Percentiles rank a stretch among this genome's conserved stretches.
Conservation (phyloP, 2,329 filamentous ascomycete genomes). For the Aspergillus pseudotamarii region DNA sequence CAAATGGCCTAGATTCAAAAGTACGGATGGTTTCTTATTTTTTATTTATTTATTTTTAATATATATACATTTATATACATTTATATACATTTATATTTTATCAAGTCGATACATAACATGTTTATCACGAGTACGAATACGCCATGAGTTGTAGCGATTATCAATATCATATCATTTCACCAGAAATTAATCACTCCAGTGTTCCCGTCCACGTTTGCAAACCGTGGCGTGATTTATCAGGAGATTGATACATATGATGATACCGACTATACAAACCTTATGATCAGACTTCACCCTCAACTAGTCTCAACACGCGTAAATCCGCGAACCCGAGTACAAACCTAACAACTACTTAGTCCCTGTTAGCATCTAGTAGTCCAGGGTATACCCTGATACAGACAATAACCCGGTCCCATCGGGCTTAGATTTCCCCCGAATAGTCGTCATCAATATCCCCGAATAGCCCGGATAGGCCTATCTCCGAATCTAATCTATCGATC, state of each 20-base stretch:
- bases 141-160: no score
- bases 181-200: background rate
- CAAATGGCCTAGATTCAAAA: background rate
- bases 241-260: background rate
- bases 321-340: background rate
- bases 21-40: background rate
- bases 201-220: background rate
- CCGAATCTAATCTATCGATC: constrained; percentile 4
- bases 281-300: background rate
- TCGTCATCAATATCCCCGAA: background rate
- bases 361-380: background rate
- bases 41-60: no score
- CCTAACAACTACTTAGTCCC: background rate
- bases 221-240: constrained; percentile 13
- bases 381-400: no score
- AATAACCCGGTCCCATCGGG: background rate
- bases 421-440: background rate
- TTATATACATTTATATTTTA: no score
- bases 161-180: background rate
- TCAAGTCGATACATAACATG: background rate
- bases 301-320: background rate
- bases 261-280: background rate
- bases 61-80: no score
- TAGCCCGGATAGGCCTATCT: background rate
- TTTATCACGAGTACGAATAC: background rate